Conservation (phyloP, 208 protist genomes). For the Sergeia podlipaevii region DNA sequence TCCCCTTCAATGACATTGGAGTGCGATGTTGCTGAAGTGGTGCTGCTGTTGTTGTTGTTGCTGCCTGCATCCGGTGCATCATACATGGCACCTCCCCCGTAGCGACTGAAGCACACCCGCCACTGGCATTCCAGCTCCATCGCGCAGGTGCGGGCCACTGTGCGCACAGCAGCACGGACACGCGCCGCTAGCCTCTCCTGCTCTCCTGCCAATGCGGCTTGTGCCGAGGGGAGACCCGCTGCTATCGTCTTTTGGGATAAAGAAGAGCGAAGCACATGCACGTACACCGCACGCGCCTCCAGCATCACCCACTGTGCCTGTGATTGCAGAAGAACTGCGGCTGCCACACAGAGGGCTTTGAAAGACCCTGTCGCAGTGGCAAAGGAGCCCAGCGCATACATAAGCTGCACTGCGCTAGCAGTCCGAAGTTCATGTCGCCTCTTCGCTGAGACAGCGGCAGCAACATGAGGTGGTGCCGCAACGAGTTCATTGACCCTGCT, state of each 20-base stretch:
- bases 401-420: neutral
- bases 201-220: no score
- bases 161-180: neutral
- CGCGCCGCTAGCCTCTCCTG: neutral
- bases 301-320: slow-evolving; percentile 4
- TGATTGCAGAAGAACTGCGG: slow-evolving; percentile 16
- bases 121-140: neutral
- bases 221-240: no score
- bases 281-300: slow-evolving; percentile 3
- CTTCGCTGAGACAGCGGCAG: no score
- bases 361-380: slow-evolving; percentile 27
- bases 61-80: no score
- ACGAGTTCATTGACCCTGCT: no score
- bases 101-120: neutral
- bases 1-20: no score
- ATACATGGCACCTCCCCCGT: slow-evolving; percentile 7
- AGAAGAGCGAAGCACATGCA: neutral
- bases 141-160: neutral
- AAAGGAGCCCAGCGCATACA: slow-evolving; percentile 16
- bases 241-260: no score
- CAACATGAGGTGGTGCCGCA: no score
- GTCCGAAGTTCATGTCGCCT: no score
- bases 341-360: slow-evolving; percentile 18
- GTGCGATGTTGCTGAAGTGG: no score
- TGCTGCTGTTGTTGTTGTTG: no score